phyloP scores from a whole-genome alignment of 768 basidiomycete species.

The Termitomyces sp. region DNA sequence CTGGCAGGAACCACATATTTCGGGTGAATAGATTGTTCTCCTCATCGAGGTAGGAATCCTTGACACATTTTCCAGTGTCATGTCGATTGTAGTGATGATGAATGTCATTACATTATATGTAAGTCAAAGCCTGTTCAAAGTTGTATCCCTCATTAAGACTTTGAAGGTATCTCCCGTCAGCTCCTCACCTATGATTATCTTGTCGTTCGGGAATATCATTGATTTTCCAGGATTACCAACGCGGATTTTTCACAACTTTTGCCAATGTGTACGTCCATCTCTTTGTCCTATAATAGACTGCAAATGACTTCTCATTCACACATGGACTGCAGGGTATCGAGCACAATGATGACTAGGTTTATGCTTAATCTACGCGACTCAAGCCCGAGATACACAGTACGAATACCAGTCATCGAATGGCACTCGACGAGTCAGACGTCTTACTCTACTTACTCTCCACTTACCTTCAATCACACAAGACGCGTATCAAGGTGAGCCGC shows the following conservation, averaged over 20 bases:
- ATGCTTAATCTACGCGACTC: constrained; percentile 27
- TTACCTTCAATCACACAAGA: not conserved
- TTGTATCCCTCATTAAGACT: not conserved
- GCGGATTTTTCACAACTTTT: not conserved
- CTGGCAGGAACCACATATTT: constrained; percentile 32
- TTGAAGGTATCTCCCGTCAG: not conserved
- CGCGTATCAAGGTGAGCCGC: not conserved
- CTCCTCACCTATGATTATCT: no score
- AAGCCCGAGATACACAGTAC: constrained; percentile 7
- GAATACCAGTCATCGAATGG: not conserved
- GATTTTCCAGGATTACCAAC: not conserved
- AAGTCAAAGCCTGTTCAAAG: not conserved
- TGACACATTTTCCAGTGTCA: constrained; percentile 10
- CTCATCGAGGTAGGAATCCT: not conserved
- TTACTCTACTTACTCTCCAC: not conserved
- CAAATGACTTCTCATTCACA: no score
- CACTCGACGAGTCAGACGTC: constrained; percentile 7
- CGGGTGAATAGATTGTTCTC: constrained; percentile 21
- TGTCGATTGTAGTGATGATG: constrained; percentile 12
- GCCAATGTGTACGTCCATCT: not conserved
- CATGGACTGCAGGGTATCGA: constrained; percentile 18
- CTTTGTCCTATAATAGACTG: not conserved
- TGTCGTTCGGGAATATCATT: not conserved
- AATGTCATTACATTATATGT: constrained; percentile 20
- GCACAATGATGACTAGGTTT: constrained; percentile 24